phyloP scores from a whole-genome alignment of 345 rosid species.

The Cardamine chenopodiifolia region DNA sequence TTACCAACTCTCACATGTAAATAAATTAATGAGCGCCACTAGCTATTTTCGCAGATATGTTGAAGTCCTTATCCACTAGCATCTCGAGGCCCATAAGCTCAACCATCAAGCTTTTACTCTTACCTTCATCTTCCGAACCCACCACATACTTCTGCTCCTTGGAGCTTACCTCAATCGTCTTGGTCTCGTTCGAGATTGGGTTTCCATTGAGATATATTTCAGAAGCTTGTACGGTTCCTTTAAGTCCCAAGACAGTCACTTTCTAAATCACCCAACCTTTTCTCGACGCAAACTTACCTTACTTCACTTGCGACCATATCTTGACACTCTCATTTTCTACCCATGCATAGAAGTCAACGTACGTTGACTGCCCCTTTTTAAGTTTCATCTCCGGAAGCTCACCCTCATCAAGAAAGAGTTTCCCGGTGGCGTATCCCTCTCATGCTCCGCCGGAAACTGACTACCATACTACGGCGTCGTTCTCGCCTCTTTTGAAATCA shows the following conservation, averaged over 20 bases:
- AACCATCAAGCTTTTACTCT: constrained; percentile 55
- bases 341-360: constrained; percentile 63
- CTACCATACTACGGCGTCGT: constrained; percentile 68
- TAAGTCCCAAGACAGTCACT: constrained; percentile 67
- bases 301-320: constrained; percentile 78
- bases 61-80: constrained; percentile 71
- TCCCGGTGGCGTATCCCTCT: constrained; percentile 66
- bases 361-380: constrained; percentile 63
- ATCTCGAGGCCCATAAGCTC: constrained; percentile 59
- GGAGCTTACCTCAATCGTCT: constrained; percentile 41
- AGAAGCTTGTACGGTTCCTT: constrained; percentile 48
- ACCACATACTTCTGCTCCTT: constrained; percentile 49
- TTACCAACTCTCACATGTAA: too few species aligned
- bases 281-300: constrained; percentile 66
- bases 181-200: neutral
- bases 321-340: constrained; percentile 57
- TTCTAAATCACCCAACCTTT: constrained; percentile 74
- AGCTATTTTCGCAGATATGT: constrained; percentile 65
- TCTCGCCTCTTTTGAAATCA: constrained; percentile 77
- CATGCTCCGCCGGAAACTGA: constrained; percentile 62
- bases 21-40: too few species aligned
- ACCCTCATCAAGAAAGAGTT: constrained; percentile 72
- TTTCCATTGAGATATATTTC: constrained; percentile 56
- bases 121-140: constrained; percentile 41
- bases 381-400: constrained; percentile 90